phyloP scores from a whole-genome alignment of 1,284 basidiomycete species.

The Pseudozyma flocculosa region DNA sequence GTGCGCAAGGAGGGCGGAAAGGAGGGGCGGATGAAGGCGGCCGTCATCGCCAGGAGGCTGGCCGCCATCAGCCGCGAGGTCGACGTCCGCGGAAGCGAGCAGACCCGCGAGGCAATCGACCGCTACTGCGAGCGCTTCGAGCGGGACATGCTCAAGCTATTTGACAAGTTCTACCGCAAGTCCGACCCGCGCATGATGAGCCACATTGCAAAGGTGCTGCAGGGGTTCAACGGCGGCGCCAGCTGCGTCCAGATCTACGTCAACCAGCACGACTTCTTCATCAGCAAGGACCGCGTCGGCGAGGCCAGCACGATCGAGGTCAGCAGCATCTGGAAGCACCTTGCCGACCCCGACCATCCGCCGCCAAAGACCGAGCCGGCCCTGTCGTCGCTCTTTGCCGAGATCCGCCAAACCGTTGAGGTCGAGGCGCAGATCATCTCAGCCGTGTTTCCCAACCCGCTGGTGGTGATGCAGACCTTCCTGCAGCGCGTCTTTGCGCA shows the following conservation, averaged over 20 bases:
- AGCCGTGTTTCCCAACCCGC: conserved; percentile 95
- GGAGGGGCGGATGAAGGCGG: conserved; percentile 83
- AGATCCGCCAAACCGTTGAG: conserved; percentile 86
- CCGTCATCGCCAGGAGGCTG: conserved; percentile 82
- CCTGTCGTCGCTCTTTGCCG: conserved; percentile 75
- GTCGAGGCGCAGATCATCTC: conserved; percentile 98
- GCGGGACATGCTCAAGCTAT: conserved; percentile 94
- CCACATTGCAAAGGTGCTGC: conserved; percentile 92
- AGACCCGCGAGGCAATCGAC: conserved; percentile 67
- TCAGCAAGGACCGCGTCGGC: conserved; percentile 67
- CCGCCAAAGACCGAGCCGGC: conserved; percentile 81
- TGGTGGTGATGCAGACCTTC: conserved; percentile 98
- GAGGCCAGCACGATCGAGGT: conserved; percentile 67
- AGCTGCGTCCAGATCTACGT: conserved; percentile 98
- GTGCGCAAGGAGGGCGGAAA: conserved; percentile 73
- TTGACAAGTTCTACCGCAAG: conserved; percentile 81
- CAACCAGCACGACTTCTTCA: conserved; percentile 83
- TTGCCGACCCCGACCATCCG: conserved; percentile 67
- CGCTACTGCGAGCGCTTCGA: conserved; percentile 98
- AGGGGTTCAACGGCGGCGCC: conserved; percentile 96
- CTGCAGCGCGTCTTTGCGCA: conserved; percentile 96
- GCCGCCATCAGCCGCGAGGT: conserved; percentile 88
- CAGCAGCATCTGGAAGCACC: conserved; percentile 72
- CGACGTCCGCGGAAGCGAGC: conserved; percentile 60
- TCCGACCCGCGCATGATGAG: conserved; percentile 99